Conservation (phyloP, 257 asterid genomes). For the Euphrasia confusa region DNA sequence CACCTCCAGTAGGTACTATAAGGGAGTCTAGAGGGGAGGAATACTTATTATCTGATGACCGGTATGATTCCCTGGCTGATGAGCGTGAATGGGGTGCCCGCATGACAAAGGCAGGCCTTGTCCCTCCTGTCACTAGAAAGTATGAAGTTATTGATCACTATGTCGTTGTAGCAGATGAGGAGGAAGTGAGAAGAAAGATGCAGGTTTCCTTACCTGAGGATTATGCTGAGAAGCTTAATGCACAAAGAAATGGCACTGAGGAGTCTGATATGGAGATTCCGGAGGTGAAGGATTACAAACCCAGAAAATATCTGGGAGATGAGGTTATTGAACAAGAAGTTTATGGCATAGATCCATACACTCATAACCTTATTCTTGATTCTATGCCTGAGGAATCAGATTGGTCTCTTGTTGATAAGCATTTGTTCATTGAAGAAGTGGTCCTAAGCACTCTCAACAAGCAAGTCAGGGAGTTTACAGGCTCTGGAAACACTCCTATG, state of each 20-base stretch:
- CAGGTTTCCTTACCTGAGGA: slow-evolving; percentile 93
- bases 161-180: slow-evolving; percentile 88
- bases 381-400: slow-evolving; percentile 94
- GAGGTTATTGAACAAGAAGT: slow-evolving; percentile 99
- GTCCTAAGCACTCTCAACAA: slow-evolving; percentile 77
- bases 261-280: slow-evolving; percentile 99
- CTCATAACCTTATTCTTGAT: slow-evolving; percentile 96
- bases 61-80: slow-evolving; percentile 74
- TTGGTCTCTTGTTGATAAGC: slow-evolving; percentile 81
- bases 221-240: slow-evolving; percentile 71
- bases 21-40: slow-evolving; percentile 56
- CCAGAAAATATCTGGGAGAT: slow-evolving; percentile 79
- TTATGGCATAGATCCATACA: slow-evolving; percentile 95
- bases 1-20: slow-evolving; percentile 46
- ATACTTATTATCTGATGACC: slow-evolving; percentile 61
- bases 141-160: slow-evolving; percentile 91
- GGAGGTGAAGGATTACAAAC: slow-evolving; percentile 89
- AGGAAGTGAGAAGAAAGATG: slow-evolving; percentile 94
- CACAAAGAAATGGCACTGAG: slow-evolving; percentile 89
- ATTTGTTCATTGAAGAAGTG: slow-evolving; percentile 86
- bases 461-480: slow-evolving; percentile 82
- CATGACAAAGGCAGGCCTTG: slow-evolving; percentile 95
- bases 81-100: slow-evolving; percentile 99
- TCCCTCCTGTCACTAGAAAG: slow-evolving; percentile 96
- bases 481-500: slow-evolving; percentile 91